These are phyloP conservation scores for Blastocladiella britannica DNA, from an alignment of 192 early-diverging fungal genomes.

Conservation along the genomic window DNA sequence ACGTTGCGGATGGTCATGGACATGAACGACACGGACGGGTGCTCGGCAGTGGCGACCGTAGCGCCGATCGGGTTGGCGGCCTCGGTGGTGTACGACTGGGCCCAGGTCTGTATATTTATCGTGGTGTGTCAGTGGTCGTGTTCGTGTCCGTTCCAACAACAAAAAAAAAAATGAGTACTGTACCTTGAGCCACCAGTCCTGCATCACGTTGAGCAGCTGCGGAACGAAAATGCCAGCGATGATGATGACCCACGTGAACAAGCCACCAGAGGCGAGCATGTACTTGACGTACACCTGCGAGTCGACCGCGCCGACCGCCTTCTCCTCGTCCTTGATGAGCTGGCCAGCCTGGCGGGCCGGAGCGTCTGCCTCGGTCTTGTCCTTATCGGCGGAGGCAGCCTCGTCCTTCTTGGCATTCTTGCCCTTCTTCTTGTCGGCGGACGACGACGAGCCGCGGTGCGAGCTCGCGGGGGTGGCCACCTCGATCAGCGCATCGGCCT, in stretches of 20 bases:
- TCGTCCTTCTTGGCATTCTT: constrained; percentile 13
- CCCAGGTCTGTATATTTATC: too few relatives aligned
- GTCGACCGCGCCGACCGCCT: constrained; percentile 56
- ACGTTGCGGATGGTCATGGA: too few relatives aligned
- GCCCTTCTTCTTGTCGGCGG: constrained; percentile 11
- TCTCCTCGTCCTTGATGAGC: constrained; percentile 66
- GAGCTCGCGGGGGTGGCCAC: background rate
- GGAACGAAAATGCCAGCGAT: constrained; percentile 19
- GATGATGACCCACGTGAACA: constrained; percentile 35
- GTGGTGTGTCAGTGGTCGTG: constrained; percentile 2
- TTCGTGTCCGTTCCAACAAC: constrained; percentile 15
- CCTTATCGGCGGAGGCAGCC: constrained; percentile 19
- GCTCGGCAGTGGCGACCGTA: too few relatives aligned
- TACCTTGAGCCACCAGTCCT: constrained; percentile 43
- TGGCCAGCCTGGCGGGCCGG: constrained; percentile 23
- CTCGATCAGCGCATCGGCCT: background rate
- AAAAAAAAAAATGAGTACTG: too few relatives aligned
- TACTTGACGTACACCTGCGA: constrained; percentile 59
- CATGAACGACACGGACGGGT: too few relatives aligned
- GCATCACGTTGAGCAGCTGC: constrained; percentile 19
- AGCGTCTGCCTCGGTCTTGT: constrained; percentile 11
- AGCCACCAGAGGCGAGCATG: constrained; percentile 40
- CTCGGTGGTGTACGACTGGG: too few relatives aligned
- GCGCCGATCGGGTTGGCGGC: too few relatives aligned
- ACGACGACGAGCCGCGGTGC: background rate